Percentiles rank a stretch among this genome's conserved stretches.
These are phyloP conservation scores for Jaenimonas drosophilae DNA, from an alignment of 208 protist species.

Conservation along the genomic window DNA sequence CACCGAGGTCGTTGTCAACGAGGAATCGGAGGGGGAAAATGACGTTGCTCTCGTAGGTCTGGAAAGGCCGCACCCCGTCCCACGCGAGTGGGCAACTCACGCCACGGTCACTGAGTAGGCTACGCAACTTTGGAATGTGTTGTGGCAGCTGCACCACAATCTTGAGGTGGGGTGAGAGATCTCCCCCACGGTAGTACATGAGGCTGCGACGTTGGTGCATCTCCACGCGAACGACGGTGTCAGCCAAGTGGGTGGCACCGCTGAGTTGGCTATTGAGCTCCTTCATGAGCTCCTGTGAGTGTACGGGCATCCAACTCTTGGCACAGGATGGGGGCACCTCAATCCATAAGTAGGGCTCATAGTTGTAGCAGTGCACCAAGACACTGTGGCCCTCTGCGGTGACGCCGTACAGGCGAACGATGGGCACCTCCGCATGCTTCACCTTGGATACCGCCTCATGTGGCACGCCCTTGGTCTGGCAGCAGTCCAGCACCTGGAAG, in stretches of 20 bases:
- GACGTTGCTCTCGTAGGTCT: slow-evolving; percentile 98
- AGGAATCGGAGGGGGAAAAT: slow-evolving; percentile 98
- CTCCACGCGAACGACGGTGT: slow-evolving; percentile 79
- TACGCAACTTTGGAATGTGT: slow-evolving; percentile 83
- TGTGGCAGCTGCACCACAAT: slow-evolving; percentile 86
- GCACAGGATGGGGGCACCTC: slow-evolving; percentile 64
- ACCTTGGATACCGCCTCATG: slow-evolving; percentile 59
- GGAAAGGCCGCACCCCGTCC: slow-evolving; percentile 74
- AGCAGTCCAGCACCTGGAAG: slow-evolving; percentile 85
- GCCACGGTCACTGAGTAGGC: slow-evolving; percentile 64
- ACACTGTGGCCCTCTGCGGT: slow-evolving; percentile 89
- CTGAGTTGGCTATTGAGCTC: slow-evolving; percentile 73
- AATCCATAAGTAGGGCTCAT: slow-evolving; percentile 95
- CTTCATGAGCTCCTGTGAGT: slow-evolving; percentile 55
- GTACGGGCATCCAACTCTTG: slow-evolving; percentile 68
- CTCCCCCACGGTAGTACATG: slow-evolving; percentile 66
- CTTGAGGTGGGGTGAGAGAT: slow-evolving; percentile 53
- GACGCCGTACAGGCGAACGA: slow-evolving; percentile 91
- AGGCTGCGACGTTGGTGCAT: slow-evolving; percentile 62
- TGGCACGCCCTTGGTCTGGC: slow-evolving; percentile 65
- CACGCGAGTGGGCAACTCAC: slow-evolving; percentile 59
- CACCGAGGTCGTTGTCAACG: slow-evolving; percentile 95
- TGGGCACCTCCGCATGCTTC: slow-evolving; percentile 64
- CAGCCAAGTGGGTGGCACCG: slow-evolving; percentile 31
- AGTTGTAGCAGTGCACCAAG: slow-evolving; percentile 92